Evolutionary conservation across 1,284 basidiomycete species (phyloP), one percentile per base, ranked within the genome.

Genomic region (Leccinum pachyderme): DNA sequence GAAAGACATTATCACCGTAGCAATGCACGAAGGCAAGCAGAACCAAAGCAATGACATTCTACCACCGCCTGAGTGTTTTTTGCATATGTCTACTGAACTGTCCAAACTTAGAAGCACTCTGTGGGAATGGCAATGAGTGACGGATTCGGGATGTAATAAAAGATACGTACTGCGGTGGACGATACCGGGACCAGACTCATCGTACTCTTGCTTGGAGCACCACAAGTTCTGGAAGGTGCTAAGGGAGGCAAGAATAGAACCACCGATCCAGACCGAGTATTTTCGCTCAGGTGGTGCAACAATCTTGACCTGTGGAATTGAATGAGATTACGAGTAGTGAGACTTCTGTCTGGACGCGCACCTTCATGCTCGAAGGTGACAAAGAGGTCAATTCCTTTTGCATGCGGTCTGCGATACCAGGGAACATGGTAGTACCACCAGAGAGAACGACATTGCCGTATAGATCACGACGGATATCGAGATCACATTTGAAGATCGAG

Each of bases 211-310:
- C 81, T 95, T 95, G 61, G 90, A 91, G 81, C 88, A 89, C 92
- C 91, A 93, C 68, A 93, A 75, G 71, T 88, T 89, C 82, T 97
- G 95, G 93, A 98, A 98, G 62, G 95, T 98, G 65, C 87, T 91
- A 56, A 98, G 86, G 56, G 95, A 97, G 37, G 94, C 93, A 58
- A 98, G 81, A 74, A 98, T 98, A 61, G 94, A 97, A 68, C 96
- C 95, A 84, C 96, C 95, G 71, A 98, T 98, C 95, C 95, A 98
- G 77, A 97, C 95, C 54, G 91, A 93, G 83, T 93, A 93, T 75
- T 93, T 95, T 69, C 93, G 81, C 79, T 95, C 93, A 45, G 93
- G 93, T 53, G 93, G 92, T 63, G 92, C 91, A 57, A 93, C 88
- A 55, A 95, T 93, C 86, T 93, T 95, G 81, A 96, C 90, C 87